These are phyloP conservation scores for Hypoxylon sp. DNA, from an alignment of 2,329 filamentous ascomycete genomes.

Conservation along the genomic window DNA sequence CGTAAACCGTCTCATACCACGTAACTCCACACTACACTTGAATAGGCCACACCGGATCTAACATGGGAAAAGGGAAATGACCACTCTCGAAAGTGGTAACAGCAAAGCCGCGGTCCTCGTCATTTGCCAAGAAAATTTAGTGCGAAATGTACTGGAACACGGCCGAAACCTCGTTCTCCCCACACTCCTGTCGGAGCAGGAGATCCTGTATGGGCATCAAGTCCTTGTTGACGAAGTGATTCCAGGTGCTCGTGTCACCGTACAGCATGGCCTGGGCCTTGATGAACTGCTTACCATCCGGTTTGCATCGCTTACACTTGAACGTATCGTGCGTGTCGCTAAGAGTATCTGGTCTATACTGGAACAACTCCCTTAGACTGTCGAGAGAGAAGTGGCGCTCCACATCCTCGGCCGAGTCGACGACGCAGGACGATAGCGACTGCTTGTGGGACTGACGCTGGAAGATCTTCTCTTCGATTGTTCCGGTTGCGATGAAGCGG, in stretches of 20 bases:
- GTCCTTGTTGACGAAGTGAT: constrained; percentile 89
- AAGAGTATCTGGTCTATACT: constrained; percentile 85
- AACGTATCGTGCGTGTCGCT: constrained; percentile 99
- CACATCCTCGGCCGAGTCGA: constrained; percentile 96
- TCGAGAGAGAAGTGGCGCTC: constrained; percentile 96
- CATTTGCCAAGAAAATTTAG: constrained; percentile 47
- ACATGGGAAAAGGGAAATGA: constrained; percentile 5
- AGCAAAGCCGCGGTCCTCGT: background rate
- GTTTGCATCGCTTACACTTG: constrained; percentile 95
- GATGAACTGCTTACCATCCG: constrained; percentile 86
- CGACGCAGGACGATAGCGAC: constrained; percentile 93
- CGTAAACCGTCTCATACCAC: background rate
- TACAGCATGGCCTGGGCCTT: constrained; percentile 97
- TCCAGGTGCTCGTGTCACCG: constrained; percentile 99
- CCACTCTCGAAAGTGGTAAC: background rate
- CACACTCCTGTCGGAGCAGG: constrained; percentile 85
- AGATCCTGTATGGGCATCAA: constrained; percentile 90
- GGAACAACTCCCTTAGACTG: constrained; percentile 90
- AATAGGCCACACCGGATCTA: constrained; percentile 13
- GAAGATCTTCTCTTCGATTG: constrained; percentile 99
- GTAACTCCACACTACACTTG: constrained; percentile 1
- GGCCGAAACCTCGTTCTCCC: constrained; percentile 84
- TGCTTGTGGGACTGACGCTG: constrained; percentile 99
- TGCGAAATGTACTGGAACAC: constrained; percentile 99
- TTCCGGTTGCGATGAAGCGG: constrained; percentile 97